These are phyloP conservation scores for Aspergillus unguis DNA, from an alignment of 2,329 filamentous ascomycete genomes.

Conservation along the genomic window DNA sequence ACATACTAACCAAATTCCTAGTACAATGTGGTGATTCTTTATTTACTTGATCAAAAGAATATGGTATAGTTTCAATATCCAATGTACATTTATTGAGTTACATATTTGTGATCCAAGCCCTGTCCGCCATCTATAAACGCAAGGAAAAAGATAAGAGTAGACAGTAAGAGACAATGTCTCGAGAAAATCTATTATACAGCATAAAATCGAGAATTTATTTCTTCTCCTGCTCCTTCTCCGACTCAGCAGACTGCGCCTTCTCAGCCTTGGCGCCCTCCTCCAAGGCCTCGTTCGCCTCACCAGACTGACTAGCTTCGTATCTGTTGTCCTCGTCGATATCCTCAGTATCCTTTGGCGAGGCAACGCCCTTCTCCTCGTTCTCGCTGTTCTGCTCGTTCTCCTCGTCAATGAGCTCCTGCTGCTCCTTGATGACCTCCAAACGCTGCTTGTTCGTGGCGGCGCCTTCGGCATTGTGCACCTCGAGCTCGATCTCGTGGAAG, in stretches of 20 bases:
- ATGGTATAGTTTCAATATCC: too few relatives aligned
- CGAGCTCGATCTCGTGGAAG: slow-evolving; percentile 98
- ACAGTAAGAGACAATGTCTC: not conserved
- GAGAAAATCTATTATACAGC: slow-evolving; percentile 20
- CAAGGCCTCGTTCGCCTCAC: slow-evolving; percentile 44
- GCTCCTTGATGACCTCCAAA: slow-evolving; percentile 95
- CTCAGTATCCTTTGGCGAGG: slow-evolving; percentile 77
- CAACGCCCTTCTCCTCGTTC: slow-evolving; percentile 70
- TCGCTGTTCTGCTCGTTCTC: slow-evolving; percentile 89
- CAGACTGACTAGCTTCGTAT: slow-evolving; percentile 51
- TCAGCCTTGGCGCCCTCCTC: slow-evolving; percentile 39
- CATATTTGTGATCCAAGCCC: not conserved
- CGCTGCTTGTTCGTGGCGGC: slow-evolving; percentile 98
- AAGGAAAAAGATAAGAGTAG: slow-evolving; percentile 1
- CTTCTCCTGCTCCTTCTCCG: slow-evolving; percentile 24
- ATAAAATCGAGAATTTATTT: slow-evolving; percentile 23
- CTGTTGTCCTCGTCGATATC: slow-evolving; percentile 79
- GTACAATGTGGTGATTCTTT: too few relatives aligned
- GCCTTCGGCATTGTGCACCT: slow-evolving; percentile 94
- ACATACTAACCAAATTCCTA: too few relatives aligned
- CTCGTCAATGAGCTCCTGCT: slow-evolving; percentile 96
- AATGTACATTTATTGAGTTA: too few relatives aligned
- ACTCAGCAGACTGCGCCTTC: slow-evolving; percentile 15
- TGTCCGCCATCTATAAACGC: slow-evolving; percentile 3
- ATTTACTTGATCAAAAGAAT: too few relatives aligned